Evolutionary conservation across 305 asterid species (phyloP).

Genomic region (Fraxinus angustifolia): DNA sequence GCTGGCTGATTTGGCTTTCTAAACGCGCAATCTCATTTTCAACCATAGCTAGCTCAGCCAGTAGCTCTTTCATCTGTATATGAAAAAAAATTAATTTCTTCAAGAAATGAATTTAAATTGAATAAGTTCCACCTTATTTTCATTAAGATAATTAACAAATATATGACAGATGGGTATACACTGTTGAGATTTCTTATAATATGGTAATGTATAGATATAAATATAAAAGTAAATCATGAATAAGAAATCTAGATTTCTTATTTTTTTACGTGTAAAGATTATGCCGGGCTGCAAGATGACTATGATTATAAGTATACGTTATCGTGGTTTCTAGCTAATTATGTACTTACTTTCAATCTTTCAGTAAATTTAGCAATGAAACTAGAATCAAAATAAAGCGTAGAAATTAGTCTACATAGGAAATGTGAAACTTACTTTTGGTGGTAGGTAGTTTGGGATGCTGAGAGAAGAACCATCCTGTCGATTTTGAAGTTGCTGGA

Average conservation of each 20-base stretch:
- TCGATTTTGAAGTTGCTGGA: slow-evolving; percentile 41
- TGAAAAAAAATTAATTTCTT: neutral
- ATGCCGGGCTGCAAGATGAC: neutral
- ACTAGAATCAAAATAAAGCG: neutral
- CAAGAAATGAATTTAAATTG: neutral
- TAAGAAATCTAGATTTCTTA: neutral
- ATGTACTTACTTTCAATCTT: neutral
- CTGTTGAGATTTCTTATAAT: neutral
- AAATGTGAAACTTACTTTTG: slow-evolving; percentile 41
- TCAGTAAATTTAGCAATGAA: neutral
- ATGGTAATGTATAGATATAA: neutral
- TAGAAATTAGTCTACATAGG: neutral
- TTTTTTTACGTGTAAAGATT: neutral
- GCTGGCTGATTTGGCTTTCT: slow-evolving; percentile 62
- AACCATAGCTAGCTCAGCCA: slow-evolving; percentile 64
- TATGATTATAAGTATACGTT: neutral
- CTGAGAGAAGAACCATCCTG: slow-evolving; percentile 39
- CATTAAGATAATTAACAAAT: neutral
- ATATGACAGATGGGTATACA: neutral
- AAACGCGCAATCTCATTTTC: slow-evolving; percentile 66
- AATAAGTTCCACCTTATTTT: neutral
- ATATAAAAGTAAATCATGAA: neutral
- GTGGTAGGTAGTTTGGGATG: slow-evolving; percentile 68
- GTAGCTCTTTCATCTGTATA: slow-evolving; percentile 48
- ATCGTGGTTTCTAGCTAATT: neutral